Evolutionary conservation across 2,329 filamentous ascomycete genomes (phyloP).

Genomic region (Tolypocladium guangdongense): DNA sequence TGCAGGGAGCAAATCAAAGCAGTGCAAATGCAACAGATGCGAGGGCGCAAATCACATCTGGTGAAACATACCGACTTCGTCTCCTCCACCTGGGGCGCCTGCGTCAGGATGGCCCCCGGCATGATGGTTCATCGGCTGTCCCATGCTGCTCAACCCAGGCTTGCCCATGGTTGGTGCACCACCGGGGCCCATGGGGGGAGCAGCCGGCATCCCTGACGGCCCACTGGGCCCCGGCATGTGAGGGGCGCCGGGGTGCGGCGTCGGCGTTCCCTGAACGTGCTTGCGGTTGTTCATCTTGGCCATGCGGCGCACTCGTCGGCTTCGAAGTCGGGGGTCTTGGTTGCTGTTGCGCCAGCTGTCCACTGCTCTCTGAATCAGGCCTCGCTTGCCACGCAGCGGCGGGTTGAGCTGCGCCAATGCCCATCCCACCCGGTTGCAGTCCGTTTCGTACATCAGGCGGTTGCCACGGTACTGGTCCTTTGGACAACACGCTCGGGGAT

Average conservation of each 20-base stretch:
- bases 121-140: slow-evolving; percentile 55
- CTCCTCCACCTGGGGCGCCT: slow-evolving; percentile 53
- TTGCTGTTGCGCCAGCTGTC: slow-evolving; percentile 99
- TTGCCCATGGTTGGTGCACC: slow-evolving; percentile 48
- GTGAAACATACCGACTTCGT: slow-evolving; percentile 98
- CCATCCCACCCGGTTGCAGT: slow-evolving; percentile 99
- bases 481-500: slow-evolving; percentile 84
- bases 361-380: slow-evolving; percentile 90
- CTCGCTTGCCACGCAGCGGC: slow-evolving; percentile 81
- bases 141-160: slow-evolving; percentile 56
- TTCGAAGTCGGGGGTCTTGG: slow-evolving; percentile 83
- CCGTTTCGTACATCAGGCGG: slow-evolving; percentile 89
- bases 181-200: slow-evolving; percentile 50
- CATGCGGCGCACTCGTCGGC: slow-evolving; percentile 85
- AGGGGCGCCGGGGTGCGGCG: slow-evolving; percentile 41
- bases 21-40: slow-evolving; percentile 29
- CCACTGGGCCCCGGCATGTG: slow-evolving; percentile 60
- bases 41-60: slow-evolving; percentile 59
- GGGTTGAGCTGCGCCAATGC: slow-evolving; percentile 88
- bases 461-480: slow-evolving; percentile 98
- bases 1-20: slow-evolving; percentile 13
- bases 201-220: slow-evolving; percentile 52
- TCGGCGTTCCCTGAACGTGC: slow-evolving; percentile 48
- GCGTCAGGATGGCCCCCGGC: slow-evolving; percentile 32
- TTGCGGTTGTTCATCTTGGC: slow-evolving; percentile 91